Evolutionary conservation across 345 rosid species (phyloP).

Genomic region (Rhodomyrtus tomentosa): DNA sequence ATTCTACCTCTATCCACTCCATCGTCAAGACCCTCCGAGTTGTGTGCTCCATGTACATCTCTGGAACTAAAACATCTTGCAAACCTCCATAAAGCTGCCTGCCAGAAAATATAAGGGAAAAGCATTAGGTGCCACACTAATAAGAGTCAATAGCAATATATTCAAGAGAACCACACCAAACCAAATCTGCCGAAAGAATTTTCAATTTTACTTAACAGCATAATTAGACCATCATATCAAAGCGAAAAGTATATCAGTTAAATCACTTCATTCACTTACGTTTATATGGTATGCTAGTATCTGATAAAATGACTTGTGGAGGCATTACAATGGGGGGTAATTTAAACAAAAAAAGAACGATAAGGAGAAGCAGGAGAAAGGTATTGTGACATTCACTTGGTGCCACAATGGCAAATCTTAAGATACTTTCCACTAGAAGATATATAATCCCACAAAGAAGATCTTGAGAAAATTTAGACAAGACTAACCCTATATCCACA

Average conservation of each 20-base stretch:
- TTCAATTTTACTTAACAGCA: background rate
- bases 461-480: background rate
- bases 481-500: too few species aligned
- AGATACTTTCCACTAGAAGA: background rate
- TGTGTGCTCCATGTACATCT: constrained; percentile 70
- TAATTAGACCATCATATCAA: background rate
- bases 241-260: background rate
- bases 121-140: background rate
- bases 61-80: constrained; percentile 75
- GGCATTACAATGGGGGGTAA: background rate
- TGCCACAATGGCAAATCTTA: background rate
- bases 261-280: background rate
- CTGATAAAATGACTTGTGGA: background rate
- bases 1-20: constrained; percentile 92
- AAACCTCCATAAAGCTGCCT: constrained; percentile 73
- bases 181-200: background rate
- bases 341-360: background rate
- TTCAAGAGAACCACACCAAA: background rate
- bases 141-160: background rate
- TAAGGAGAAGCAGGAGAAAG: background rate
- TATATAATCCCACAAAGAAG: background rate
- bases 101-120: constrained; percentile 11
- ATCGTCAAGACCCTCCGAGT: constrained; percentile 79
- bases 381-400: background rate
- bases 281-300: background rate